phyloP scores from a whole-genome alignment of 306 rosid genomes.

The Inga laurina region DNA sequence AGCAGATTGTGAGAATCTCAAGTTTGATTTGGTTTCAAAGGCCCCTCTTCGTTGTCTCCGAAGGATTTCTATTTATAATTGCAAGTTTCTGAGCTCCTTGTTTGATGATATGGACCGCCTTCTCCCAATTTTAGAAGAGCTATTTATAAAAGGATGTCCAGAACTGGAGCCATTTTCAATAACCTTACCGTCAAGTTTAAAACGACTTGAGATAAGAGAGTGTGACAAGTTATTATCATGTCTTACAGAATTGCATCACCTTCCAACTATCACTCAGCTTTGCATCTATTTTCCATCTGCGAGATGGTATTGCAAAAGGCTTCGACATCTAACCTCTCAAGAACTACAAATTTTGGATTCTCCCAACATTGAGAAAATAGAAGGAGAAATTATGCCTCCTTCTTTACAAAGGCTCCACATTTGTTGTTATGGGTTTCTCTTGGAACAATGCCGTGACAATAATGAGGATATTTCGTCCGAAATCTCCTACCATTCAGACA shows the following conservation, averaged over 20 bases:
- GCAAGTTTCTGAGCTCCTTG: background rate
- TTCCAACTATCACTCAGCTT: background rate
- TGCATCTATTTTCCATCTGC: no score
- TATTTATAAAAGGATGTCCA: background rate
- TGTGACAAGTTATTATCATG: background rate
- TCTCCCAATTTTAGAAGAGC: background rate
- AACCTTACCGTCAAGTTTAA: background rate
- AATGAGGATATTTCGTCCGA: background rate
- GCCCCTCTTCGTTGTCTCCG: no score
- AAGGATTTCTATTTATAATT: no score
- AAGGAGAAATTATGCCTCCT: conserved; percentile 17
- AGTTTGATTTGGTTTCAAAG: no score
- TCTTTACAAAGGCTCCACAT: background rate
- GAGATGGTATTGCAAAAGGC: background rate
- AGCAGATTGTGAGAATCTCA: background rate
- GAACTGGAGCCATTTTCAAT: background rate
- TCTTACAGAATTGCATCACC: background rate
- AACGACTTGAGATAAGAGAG: background rate
- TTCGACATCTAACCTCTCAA: conserved; percentile 15
- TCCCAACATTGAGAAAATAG: background rate
- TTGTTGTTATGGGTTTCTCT: background rate
- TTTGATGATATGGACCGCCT: background rate
- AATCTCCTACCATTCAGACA: background rate
- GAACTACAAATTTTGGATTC: accelerated
- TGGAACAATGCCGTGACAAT: background rate